Evolutionary conservation across 805 yeast genomes (phyloP).

Genomic region (Starmerella scarabaei): DNA sequence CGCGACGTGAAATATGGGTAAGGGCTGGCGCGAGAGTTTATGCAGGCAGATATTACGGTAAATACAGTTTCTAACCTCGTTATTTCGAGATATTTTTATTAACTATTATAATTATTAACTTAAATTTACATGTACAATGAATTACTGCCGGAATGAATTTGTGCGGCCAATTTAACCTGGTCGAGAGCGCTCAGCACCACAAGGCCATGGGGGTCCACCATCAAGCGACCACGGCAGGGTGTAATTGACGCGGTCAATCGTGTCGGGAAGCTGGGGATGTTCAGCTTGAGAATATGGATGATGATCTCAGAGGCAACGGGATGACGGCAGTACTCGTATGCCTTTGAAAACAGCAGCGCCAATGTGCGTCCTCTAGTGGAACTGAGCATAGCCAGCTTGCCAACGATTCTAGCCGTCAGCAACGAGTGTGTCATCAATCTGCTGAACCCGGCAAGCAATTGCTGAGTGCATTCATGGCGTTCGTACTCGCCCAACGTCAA

Average conservation of each 20-base stretch:
- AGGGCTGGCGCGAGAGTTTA: no score
- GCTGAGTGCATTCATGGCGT: constrained; percentile 12
- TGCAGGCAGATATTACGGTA: no score
- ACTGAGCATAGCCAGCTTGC: constrained; percentile 11
- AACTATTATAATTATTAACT: no score
- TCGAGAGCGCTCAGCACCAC: constrained; percentile 6
- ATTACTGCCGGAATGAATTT: no score
- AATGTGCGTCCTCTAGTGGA: constrained; percentile 15
- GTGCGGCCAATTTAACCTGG: not conserved
- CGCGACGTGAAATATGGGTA: no score
- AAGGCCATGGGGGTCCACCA: constrained; percentile 2
- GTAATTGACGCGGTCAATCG: constrained; percentile 11
- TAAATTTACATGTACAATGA: no score
- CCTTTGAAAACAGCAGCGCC: constrained; percentile 10
- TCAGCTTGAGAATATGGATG: constrained; percentile 9
- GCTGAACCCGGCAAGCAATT: constrained; percentile 6
- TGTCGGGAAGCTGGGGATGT: constrained; percentile 20
- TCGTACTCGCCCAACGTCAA: constrained; percentile 8
- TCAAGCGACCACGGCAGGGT: constrained; percentile 4
- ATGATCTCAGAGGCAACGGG: constrained; percentile 10
- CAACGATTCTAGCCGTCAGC: constrained; percentile 4
- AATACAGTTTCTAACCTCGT: no score
- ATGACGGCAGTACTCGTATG: constrained; percentile 12
- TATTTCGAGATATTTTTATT: no score
- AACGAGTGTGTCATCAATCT: constrained; percentile 8